Evolutionary conservation across 257 asterid species (phyloP).

Genomic region (Lithospermum erythrorhizon): DNA sequence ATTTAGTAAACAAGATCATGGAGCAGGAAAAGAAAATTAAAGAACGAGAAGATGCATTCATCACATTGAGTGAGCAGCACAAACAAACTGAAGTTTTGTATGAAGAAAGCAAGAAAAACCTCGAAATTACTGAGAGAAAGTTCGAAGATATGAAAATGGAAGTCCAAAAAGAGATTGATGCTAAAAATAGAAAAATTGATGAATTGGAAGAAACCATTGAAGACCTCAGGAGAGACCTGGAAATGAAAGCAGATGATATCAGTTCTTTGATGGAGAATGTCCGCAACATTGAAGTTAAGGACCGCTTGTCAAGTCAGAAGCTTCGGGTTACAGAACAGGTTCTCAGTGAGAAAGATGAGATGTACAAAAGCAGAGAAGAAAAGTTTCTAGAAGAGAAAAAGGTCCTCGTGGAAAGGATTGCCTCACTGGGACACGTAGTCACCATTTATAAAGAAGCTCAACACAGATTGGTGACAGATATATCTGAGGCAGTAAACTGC

Average conservation of each 20-base stretch:
- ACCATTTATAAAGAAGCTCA: slow-evolving; percentile 45
- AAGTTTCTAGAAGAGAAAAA: slow-evolving; percentile 49
- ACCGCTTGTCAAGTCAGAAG: slow-evolving; percentile 69
- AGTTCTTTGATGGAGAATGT: slow-evolving; percentile 48
- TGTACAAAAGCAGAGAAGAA: slow-evolving; percentile 47
- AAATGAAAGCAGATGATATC: slow-evolving; percentile 77
- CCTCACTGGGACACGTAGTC: slow-evolving; percentile 26
- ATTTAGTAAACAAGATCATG: slow-evolving; percentile 35
- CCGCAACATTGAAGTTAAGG: slow-evolving; percentile 68
- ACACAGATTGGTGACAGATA: slow-evolving; percentile 23
- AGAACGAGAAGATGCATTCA: slow-evolving; percentile 42
- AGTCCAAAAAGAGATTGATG: slow-evolving; percentile 27
- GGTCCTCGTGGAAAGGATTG: slow-evolving; percentile 34
- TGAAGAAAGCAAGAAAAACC: slow-evolving; percentile 31
- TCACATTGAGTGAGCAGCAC: slow-evolving; percentile 33
- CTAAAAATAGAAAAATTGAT: slow-evolving; percentile 33
- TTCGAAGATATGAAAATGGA: slow-evolving; percentile 46
- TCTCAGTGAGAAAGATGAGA: slow-evolving; percentile 55
- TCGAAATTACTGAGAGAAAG: slow-evolving; percentile 39
- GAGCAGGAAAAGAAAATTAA: slow-evolving; percentile 36
- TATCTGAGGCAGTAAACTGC: slow-evolving; percentile 37
- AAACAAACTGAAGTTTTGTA: slow-evolving; percentile 17
- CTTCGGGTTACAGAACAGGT: slow-evolving; percentile 78
- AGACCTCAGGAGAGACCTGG: slow-evolving; percentile 56
- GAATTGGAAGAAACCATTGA: slow-evolving; percentile 52